Conservation (phyloP, 257 asterid species). For the Lycium barbarum region DNA sequence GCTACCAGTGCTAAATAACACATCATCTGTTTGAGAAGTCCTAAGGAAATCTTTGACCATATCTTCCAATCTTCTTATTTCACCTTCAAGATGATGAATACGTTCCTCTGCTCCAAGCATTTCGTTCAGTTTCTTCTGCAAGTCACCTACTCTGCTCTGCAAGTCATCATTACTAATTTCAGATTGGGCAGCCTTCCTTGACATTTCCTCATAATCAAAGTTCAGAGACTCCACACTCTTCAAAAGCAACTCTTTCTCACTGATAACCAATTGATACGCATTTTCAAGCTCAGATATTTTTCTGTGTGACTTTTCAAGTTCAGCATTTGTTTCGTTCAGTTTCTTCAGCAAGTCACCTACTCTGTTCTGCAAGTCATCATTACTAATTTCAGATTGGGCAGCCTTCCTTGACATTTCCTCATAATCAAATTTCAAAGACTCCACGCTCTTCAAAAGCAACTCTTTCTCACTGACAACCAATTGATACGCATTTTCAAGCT, state of each 20-base stretch:
- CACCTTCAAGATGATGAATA: slow-evolving; percentile 53
- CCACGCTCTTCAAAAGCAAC: slow-evolving; percentile 59
- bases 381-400: slow-evolving; percentile 44
- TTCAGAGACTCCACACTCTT: slow-evolving; percentile 63
- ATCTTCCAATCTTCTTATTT: slow-evolving; percentile 63
- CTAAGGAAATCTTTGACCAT: slow-evolving; percentile 65
- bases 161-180: slow-evolving; percentile 52
- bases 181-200: slow-evolving; percentile 49
- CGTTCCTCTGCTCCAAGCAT: slow-evolving; percentile 65
- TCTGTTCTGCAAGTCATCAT: slow-evolving; percentile 61
- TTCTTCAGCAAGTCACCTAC: slow-evolving; percentile 54
- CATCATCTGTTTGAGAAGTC: slow-evolving; percentile 57
- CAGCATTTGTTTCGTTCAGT: slow-evolving; percentile 42
- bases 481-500: slow-evolving; percentile 63
- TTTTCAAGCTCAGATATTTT: slow-evolving; percentile 65
- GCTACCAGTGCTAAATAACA: slow-evolving; percentile 54
- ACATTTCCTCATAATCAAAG: slow-evolving; percentile 52
- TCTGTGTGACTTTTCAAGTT: slow-evolving; percentile 43
- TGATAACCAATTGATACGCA: slow-evolving; percentile 57
- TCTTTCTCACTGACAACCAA: slow-evolving; percentile 69
- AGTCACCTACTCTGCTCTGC: slow-evolving; percentile 53
- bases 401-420: slow-evolving; percentile 53
- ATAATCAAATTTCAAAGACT: slow-evolving; percentile 55
- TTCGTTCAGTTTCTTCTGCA: slow-evolving; percentile 59
- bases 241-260: slow-evolving; percentile 69